Base-by-base conservation (phyloP, 257 asterid genomes). In the Lithospermum erythrorhizon region DNA sequence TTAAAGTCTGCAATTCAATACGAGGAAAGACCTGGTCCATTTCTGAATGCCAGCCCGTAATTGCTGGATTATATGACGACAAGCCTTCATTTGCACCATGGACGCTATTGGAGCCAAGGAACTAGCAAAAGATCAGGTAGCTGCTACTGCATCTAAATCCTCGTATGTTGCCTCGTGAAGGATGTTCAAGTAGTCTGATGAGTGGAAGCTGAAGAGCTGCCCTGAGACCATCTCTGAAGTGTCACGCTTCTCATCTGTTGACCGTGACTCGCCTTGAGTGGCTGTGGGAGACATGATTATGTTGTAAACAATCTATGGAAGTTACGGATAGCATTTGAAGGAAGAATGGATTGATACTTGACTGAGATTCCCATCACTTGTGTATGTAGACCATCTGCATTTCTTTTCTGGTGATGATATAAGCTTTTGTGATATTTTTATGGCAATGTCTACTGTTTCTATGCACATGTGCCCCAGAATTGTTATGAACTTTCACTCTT, bases 251-350 rank as follows among this genome's bases (percentile, higher is more conserved):
- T 78, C 96, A 29, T 85, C 95, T 9, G 87, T 87, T 3, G 96
- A 90, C 76, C 96, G 98, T 61, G 98, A 90, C 68, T 90, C n/a
- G 96, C 70, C 73, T n/a, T 87, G 81, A 90, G 98, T 83, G 98
- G 98, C 57, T 87, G 96, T 96, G 98, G 95, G 72, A 96, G 98
- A n/a, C 98, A 90, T 59, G 96, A 80, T 60, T 87, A 85, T 66
- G 84, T 89, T 15, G 95, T 89, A 72, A 87, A n/a, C n/a, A 96
- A 41, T 89, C 95, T 9, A 85, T 89, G 6, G 97, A 90, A 82
- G 95, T 87, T 37, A 83, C 82, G 1, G 95, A 87, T 82, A 85
- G 81, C 70, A 80, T 87, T 88, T 90, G 79, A 89, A 89, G 95
- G 97, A 72, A 82, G 95, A 73, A 89, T 89, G 97, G 97, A 89